Evolutionary conservation across 352 stramenopile species (phyloP), one percentile per base, ranked within the genome.

Genomic region (Globisporangium cystogenes): DNA sequence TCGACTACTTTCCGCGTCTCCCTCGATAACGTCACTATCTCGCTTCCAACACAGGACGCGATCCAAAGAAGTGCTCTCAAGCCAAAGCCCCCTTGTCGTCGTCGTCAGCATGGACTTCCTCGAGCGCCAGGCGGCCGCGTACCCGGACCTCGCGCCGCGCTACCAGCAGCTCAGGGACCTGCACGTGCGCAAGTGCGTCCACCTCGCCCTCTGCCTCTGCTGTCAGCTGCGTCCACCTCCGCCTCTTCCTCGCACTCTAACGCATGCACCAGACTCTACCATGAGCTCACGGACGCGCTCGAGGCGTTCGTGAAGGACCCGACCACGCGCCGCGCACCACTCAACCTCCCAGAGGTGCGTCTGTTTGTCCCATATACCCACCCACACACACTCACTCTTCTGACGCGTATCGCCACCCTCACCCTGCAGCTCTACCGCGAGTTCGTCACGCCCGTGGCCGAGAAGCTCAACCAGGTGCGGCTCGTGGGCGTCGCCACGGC

Each of bases 401-500:
- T n/a, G n/a, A n/a, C n/a, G n/a, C n/a, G n/a, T n/a, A n/a, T n/a
- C n/a, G n/a, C n/a, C 43, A 36, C 14, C 8, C 8, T 20, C 23
- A 8, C 23, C 21, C 1, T 27, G 43, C 72, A 87, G 50, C 74
- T 99, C 18, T 99, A 98, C 73, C 82, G 87, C 51, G 80, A 98
- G 48, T 98, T 99, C 53, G 86, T 99, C 47, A 71, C 76, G 52
- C 85, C 70, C 31, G 96, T 99, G 60, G 92, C 98, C 62, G 86
- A 89, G 58, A 98, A 98, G 65, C 69, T 99, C 24, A 99, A 99
- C 81, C 87, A 96, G 65, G 93, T 99, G 53, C 81, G 80, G 23
- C 72, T 98, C 37, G 90, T 96, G 15, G 67, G 79, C 46, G 97
- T 98, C 57, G 95, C 93, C 42, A 84, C 78, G n/a, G 71, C 91